These are phyloP conservation scores for Elasticomyces elasticus DNA, from an alignment of 495 filamentous ascomycete species.

Conservation along the genomic window DNA sequence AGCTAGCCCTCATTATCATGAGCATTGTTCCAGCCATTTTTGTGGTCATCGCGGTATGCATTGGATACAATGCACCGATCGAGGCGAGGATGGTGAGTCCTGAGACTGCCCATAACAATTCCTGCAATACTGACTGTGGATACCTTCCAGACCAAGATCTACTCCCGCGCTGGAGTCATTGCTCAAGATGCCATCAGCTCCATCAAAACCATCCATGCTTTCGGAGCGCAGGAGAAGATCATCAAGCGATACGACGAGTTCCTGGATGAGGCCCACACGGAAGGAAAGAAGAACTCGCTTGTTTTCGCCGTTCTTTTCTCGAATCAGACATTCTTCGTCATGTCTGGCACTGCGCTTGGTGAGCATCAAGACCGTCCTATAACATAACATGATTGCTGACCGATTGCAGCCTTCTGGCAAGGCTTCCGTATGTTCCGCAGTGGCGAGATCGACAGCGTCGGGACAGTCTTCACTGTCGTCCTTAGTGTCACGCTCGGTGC, in stretches of 20 bases:
- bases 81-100: slow-evolving; percentile 8
- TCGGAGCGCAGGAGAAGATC: slow-evolving; percentile 13
- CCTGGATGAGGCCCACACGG: slow-evolving; percentile 8
- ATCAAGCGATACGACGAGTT: slow-evolving; percentile 13
- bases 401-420: slow-evolving; percentile 23
- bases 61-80: neutral
- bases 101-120: neutral
- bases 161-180: slow-evolving; percentile 13
- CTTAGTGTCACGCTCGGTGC: slow-evolving; percentile 13
- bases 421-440: slow-evolving; percentile 14
- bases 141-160: slow-evolving; percentile 2
- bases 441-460: slow-evolving; percentile 15
- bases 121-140: neutral
- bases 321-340: slow-evolving; percentile 14
- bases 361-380: no score
- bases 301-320: slow-evolving; percentile 16
- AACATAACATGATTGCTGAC: no score
- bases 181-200: slow-evolving; percentile 17
- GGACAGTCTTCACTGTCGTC: slow-evolving; percentile 22
- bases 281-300: slow-evolving; percentile 17
- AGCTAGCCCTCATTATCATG: slow-evolving; percentile 21
- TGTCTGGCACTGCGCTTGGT: slow-evolving; percentile 15
- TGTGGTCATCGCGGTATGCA: neutral
- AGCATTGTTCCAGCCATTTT: slow-evolving; percentile 18
- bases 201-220: slow-evolving; percentile 21